phyloP scores from a whole-genome alignment of 305 asterid species.

The Nicotiana rustica region DNA sequence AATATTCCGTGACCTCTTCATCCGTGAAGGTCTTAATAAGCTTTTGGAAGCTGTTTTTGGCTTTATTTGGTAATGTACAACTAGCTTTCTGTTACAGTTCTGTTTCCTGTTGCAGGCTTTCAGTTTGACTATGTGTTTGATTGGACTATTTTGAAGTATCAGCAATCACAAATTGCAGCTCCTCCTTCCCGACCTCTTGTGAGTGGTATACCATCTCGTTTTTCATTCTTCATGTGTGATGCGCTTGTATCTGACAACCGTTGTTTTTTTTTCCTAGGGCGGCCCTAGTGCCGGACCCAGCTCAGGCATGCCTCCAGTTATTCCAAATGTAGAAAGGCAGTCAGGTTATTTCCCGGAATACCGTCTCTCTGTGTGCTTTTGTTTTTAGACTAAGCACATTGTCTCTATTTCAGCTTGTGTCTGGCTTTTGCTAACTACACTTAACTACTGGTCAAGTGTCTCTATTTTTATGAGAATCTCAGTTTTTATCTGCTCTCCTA shows the following conservation, averaged over 20 bases:
- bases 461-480: neutral
- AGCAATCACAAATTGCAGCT: constrained; percentile 92
- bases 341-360: constrained; percentile 53
- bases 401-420: neutral
- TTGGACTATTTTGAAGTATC: constrained; percentile 97
- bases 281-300: constrained; percentile 74
- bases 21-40: constrained; percentile 39
- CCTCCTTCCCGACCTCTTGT: constrained; percentile 84
- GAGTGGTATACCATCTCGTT: constrained; percentile 44
- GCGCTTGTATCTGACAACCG: constrained; percentile 21
- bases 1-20: constrained; percentile 45
- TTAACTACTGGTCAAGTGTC: neutral
- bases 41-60: constrained; percentile 20
- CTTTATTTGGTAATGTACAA: neutral
- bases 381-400: constrained; percentile 17
- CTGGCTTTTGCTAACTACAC: neutral
- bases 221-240: constrained; percentile 12
- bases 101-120: constrained; percentile 64
- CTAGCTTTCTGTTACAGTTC: constrained; percentile 7
- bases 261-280: constrained; percentile 55
- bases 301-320: constrained; percentile 89
- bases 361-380: neutral
- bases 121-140: constrained; percentile 96
- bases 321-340: constrained; percentile 71
- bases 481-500: constrained; percentile 8